Base-by-base conservation (phyloP, 257 asterid genomes). In the Paulownia fortunei region DNA sequence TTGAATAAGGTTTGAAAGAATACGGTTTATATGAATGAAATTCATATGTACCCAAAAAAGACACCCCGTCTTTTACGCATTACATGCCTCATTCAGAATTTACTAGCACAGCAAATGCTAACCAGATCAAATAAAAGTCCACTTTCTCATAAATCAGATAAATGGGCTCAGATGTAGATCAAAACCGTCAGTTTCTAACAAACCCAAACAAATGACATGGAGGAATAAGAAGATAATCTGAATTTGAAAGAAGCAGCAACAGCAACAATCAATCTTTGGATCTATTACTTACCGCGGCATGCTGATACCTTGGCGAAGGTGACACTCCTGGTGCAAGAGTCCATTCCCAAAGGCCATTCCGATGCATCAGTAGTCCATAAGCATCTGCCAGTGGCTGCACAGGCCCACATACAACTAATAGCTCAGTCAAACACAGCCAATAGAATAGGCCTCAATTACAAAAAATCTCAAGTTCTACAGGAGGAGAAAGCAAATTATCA, bases 261-360 rank as follows among this genome's bases (percentile, higher is more conserved):
- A 52, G 59, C 19, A 76, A 76, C 47, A 51, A 60, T 52, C 55
- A 54, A 58, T 19, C 47, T 37, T 46, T 62, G 59, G 58, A 58
- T 58, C 61, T 47, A 66, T 72, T 63, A 85, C 97, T 89, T 85
- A 95, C 98, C 83, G 98, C 89, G 55, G 99, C 99, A 91, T 95
- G 99, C 81, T 95, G 97, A 88, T 95, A 93, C 81, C 98, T 91
- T 24, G 97, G 82, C 2, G 99, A 90, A 81, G 99, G 98, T 73
- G 98, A 91, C 58, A 95, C 96, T 77, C 99, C 99, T 26, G 99
- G 99, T 61, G 99, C 98, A 76, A 89, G 97, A 81, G 99, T 96
- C 99, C 99, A 96, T 79, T 93, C 99, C 99, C 99, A 96, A 69
- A 87, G 86, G 49, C 97, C 99, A 87, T 87, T 96, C 84, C 99